These are phyloP conservation scores for Ricinus communis DNA, from an alignment of 345 rosid species.

Conservation along the genomic window DNA sequence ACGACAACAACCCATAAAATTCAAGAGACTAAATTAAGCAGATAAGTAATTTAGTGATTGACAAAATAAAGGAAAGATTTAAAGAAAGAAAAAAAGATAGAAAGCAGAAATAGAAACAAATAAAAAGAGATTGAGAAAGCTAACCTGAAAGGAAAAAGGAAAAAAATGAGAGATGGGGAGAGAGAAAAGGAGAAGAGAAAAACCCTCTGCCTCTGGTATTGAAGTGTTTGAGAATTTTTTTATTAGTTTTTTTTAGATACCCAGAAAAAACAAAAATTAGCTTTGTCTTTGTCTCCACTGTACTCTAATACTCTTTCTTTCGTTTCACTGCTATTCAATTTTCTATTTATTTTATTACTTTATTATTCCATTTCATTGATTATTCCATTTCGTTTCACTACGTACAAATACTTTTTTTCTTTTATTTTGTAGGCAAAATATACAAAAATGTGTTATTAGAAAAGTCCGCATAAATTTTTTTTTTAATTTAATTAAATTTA, in stretches of 20 bases:
- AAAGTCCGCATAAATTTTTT: no score
- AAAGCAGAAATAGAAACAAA: not conserved
- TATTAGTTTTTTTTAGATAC: not conserved
- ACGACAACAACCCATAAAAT: not conserved
- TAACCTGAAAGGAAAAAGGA: conserved; percentile 38
- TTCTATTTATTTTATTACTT: no score
- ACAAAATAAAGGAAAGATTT: not conserved
- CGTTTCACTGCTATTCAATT: not conserved
- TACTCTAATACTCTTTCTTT: not conserved
- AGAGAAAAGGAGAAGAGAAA: conserved; percentile 24
- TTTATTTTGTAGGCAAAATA: no score
- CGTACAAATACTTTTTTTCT: no score
- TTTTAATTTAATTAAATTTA: no score
- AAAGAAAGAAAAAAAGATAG: not conserved
- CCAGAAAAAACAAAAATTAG: not conserved
- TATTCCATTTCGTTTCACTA: no score
- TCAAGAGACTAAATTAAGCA: no score
- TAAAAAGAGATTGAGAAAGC: not conserved
- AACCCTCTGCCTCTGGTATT: conserved; percentile 26
- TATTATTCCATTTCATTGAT: no score
- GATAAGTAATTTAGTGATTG: not conserved
- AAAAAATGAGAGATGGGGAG: conserved; percentile 30
- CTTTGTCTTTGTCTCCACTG: not conserved
- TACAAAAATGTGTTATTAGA: no score
- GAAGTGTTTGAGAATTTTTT: not conserved